These are phyloP conservation scores for Alternaria postmessia DNA, from an alignment of 2,329 filamentous ascomycete genomes.

Conservation along the genomic window DNA sequence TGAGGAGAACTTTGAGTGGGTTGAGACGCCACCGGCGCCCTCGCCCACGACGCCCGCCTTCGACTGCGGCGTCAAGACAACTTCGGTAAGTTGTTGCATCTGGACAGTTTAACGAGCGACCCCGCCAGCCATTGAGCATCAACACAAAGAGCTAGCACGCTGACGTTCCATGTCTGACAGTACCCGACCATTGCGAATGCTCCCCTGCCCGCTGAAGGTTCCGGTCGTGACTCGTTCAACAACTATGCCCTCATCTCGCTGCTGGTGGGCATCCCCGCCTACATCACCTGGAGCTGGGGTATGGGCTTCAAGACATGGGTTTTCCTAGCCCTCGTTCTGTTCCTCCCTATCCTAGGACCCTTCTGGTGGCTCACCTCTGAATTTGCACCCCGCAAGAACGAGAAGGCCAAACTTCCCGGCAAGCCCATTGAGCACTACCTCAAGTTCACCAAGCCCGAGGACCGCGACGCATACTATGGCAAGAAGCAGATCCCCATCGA, in stretches of 20 bases:
- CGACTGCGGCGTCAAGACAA: conserved; percentile 68
- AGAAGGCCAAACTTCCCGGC: conserved; percentile 87
- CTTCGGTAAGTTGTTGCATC: conserved; percentile 59
- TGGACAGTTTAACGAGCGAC: conserved; percentile 23
- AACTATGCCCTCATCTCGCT: conserved; percentile 78
- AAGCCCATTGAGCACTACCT: conserved; percentile 91
- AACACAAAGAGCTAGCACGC: conserved; percentile 24
- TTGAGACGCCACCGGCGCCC: conserved; percentile 68
- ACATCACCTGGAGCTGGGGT: conserved; percentile 81
- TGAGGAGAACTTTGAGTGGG: conserved; percentile 70
- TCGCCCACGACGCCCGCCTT: conserved; percentile 60
- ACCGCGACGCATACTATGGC: conserved; percentile 74
- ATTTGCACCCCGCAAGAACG: conserved; percentile 87
- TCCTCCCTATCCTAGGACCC: conserved; percentile 77
- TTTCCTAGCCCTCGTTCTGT: conserved; percentile 82
- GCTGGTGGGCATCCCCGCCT: conserved; percentile 76
- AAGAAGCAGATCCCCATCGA: conserved; percentile 85
- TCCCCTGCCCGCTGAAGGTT: conserved; percentile 87
- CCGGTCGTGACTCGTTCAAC: conserved; percentile 86
- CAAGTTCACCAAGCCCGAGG: conserved; percentile 72
- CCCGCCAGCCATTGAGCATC: conserved; percentile 44
- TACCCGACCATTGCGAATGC: conserved; percentile 92
- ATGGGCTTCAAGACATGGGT: conserved; percentile 87
- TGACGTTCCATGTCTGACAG: conserved; percentile 58
- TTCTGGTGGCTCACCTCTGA: conserved; percentile 85